Conservation (phyloP, 805 yeast genomes). For the Maudiozyma serrabonitensis region DNA sequence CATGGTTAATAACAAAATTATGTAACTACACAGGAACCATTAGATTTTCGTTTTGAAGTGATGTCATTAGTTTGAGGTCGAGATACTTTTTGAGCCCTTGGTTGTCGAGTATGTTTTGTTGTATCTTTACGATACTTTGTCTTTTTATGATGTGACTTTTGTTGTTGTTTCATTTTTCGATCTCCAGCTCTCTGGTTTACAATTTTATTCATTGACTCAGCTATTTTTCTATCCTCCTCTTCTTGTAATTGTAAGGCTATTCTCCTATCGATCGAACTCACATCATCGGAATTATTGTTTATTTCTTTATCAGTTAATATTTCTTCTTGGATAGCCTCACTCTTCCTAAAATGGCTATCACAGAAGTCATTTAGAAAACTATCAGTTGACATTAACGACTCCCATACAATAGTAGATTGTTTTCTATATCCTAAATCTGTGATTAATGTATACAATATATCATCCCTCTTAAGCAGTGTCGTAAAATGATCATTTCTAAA, state of each 20-base stretch:
- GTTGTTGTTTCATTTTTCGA: neutral
- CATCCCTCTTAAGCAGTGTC: slow-evolving; percentile 46
- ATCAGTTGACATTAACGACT: slow-evolving; percentile 50
- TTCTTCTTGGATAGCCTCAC: neutral
- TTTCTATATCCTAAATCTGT: slow-evolving; percentile 62
- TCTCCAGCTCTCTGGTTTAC: neutral
- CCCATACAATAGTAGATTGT: slow-evolving; percentile 61
- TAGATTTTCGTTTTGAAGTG: too few relatives aligned
- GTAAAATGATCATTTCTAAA: slow-evolving; percentile 88
- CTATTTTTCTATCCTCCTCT: slow-evolving; percentile 37
- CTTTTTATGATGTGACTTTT: neutral
- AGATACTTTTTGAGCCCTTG: too few relatives aligned
- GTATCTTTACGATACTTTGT: too few relatives aligned
- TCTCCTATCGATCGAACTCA: slow-evolving; percentile 26
- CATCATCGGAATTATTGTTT: slow-evolving; percentile 7
- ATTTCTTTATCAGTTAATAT: neutral
- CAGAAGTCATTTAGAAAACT: slow-evolving; percentile 61
- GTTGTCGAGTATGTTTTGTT: too few relatives aligned
- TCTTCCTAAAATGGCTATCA: slow-evolving; percentile 45
- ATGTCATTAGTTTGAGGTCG: too few relatives aligned
- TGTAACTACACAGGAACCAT: too few relatives aligned
- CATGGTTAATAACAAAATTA: too few relatives aligned
- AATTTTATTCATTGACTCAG: neutral
- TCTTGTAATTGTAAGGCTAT: slow-evolving; percentile 39
- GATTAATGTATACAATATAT: slow-evolving; percentile 50